Conservation (phyloP, 139 green algal genomes). For the Chlamydomonas sp. region DNA sequence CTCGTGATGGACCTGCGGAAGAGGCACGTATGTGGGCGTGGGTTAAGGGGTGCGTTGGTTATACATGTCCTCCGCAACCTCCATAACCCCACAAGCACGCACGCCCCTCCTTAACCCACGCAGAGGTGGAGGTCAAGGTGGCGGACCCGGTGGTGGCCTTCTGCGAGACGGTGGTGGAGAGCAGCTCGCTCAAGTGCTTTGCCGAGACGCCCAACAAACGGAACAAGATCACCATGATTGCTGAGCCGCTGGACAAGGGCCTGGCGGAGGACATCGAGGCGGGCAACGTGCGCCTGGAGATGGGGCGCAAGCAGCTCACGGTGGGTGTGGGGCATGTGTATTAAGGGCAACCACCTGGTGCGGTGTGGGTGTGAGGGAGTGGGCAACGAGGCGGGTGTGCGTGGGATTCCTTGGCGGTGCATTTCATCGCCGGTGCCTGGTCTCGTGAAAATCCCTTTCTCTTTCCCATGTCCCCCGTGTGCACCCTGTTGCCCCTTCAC, state of each 20-base stretch:
- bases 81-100: too few relatives aligned
- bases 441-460: not conserved
- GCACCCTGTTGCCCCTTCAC: not conserved
- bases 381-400: too few relatives aligned
- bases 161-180: conserved; percentile 98
- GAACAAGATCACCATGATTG: conserved; percentile 96
- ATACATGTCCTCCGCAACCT: too few relatives aligned
- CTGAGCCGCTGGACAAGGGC: conserved; percentile 95
- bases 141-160: conserved; percentile 92
- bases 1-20: conserved; percentile 97
- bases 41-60: not conserved
- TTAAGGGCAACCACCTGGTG: too few relatives aligned
- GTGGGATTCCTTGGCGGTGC: too few relatives aligned
- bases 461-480: not conserved
- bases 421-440: too few relatives aligned
- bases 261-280: conserved; percentile 94
- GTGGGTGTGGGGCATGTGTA: not conserved
- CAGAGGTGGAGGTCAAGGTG: conserved; percentile 97
- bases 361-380: too few relatives aligned
- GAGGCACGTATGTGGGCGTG: conserved; percentile 16
- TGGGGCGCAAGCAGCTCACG: conserved; percentile 43
- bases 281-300: conserved; percentile 61
- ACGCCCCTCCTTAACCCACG: not conserved
- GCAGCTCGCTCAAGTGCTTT: conserved; percentile 95
- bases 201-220: conserved; percentile 96